A percentile compares a stretch with the other conserved stretches of the same genome.
Conservation (phyloP, 2,329 filamentous ascomycete genomes). For the Fusarium sp. region DNA sequence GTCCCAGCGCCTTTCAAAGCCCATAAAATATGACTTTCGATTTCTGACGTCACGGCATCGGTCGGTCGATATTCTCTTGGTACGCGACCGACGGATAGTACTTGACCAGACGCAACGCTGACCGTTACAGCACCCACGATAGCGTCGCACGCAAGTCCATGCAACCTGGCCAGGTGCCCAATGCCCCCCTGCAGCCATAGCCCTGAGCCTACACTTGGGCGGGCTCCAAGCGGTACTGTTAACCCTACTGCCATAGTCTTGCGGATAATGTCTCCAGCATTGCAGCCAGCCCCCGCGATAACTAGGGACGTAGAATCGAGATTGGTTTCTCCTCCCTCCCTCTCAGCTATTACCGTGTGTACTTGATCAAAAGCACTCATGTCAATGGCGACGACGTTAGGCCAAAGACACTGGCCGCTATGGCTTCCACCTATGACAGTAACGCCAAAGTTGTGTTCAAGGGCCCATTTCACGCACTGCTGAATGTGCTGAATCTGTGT, state of each 20-base stretch:
- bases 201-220: conserved; percentile 71
- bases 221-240: conserved; percentile 66
- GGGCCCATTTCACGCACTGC: conserved; percentile 64
- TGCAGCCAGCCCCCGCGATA: conserved; percentile 65
- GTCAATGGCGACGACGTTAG: conserved; percentile 64
- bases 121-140: conserved; percentile 68
- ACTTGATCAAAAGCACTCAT: conserved; percentile 67
- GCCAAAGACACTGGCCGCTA: conserved; percentile 65
- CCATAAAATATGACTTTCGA: conserved; percentile 63
- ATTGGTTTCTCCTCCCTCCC: conserved; percentile 9
- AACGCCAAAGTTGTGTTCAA: conserved; percentile 54
- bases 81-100: conserved; percentile 62
- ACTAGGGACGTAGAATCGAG: conserved; percentile 46
- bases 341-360: conserved; percentile 57
- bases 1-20: conserved; percentile 66
- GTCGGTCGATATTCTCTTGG: conserved; percentile 55
- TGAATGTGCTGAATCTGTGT: conserved; percentile 60
- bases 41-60: conserved; percentile 52
- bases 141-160: conserved; percentile 67
- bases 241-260: conserved; percentile 57
- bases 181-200: conserved; percentile 73
- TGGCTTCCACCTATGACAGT: conserved; percentile 69
- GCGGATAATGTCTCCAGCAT: conserved; percentile 61
- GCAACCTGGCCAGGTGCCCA: conserved; percentile 62
- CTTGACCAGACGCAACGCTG: conserved; percentile 56